These are phyloP conservation scores for Cercospora sp. DNA, from an alignment of 2,329 filamentous ascomycete genomes.

Conservation along the genomic window DNA sequence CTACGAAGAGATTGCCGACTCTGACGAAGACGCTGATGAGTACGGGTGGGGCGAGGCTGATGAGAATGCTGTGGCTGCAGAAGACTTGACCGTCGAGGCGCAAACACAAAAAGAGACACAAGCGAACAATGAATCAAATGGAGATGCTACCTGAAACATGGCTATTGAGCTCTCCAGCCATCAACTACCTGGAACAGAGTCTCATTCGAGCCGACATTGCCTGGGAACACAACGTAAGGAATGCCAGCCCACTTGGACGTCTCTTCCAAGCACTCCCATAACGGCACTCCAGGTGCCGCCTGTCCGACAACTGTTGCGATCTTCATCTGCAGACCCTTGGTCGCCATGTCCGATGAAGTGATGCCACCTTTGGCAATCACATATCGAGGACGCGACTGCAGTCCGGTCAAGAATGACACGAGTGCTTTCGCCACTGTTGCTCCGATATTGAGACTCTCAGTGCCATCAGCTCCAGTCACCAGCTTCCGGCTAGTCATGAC, in stretches of 20 bases:
- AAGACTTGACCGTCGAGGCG: neutral
- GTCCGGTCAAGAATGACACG: slow-evolving; percentile 51
- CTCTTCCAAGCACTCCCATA: slow-evolving; percentile 60
- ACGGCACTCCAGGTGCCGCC: slow-evolving; percentile 58
- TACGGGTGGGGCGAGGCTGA: slow-evolving; percentile 71
- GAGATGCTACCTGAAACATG: slow-evolving; percentile 6
- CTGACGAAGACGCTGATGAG: slow-evolving; percentile 65
- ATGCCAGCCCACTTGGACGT: slow-evolving; percentile 54
- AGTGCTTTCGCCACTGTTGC: slow-evolving; percentile 54
- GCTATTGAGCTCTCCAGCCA: slow-evolving; percentile 36
- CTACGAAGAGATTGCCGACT: slow-evolving; percentile 58
- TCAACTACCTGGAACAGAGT: slow-evolving; percentile 52
- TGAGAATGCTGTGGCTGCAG: slow-evolving; percentile 48
- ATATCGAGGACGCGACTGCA: slow-evolving; percentile 56
- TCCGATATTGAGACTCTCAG: slow-evolving; percentile 57
- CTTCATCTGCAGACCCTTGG: slow-evolving; percentile 57
- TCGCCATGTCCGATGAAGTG: slow-evolving; percentile 60
- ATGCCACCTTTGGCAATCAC: slow-evolving; percentile 63
- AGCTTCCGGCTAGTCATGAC: slow-evolving; percentile 61
- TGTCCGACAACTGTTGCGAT: slow-evolving; percentile 58
- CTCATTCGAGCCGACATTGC: slow-evolving; percentile 56
- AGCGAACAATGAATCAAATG: neutral
- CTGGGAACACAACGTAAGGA: slow-evolving; percentile 61
- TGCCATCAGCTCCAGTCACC: slow-evolving; percentile 52
- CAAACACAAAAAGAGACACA: neutral